Base-by-base conservation (phyloP, 192 early-diverging fungal genomes). In the Lobosporangium transversale region DNA sequence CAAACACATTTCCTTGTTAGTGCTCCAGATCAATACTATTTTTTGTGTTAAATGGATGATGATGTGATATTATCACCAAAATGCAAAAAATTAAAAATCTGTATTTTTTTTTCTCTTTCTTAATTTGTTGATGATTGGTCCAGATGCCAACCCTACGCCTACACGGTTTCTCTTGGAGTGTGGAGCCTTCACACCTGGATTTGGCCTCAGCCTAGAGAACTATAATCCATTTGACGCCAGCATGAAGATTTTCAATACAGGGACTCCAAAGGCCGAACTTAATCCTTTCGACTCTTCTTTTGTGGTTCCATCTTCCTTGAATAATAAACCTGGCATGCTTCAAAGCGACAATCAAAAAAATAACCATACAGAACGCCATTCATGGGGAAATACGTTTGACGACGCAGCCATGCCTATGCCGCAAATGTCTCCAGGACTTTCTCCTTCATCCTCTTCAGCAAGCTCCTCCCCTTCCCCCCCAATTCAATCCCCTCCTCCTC, bases 151-250 rank as follows among this genome's bases (percentile, higher is more conserved):
- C 47, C 73, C 59, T 37, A 76, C 73, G 31, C 73, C 73, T 5
- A 76, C 73, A 1, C 73, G 73, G 12, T 76, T 76, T 37, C 73
- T 76, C 14, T 27, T 76, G 64, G 73, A 76, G 40, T 76, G 59
- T 50, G 73, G 73, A 12, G 73, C 59, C 15, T 76, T 76, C 17
- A 67, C 73, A 4, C 73, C 73, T 18, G 70, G 70, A 62, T 61
- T 75, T 27, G 59, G 59, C 29, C 36, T 67, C 20, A 57, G 29
- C 54, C 37, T 71, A 0, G 73, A 67, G 10, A 66, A 27, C 47
- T 76, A 62, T 48, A 76, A 67, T 48, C 73, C 65, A 8, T 76
- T 76, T 43, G 73, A 76, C 17, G 51, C 58, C 59, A 62, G 58
- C 27, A 43, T 61, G 31, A 76, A 76, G 18, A 65, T 65, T 24